Evolutionary conservation across 2,329 filamentous ascomycete genomes (phyloP).

Genomic region (Fusarium hainanense): DNA sequence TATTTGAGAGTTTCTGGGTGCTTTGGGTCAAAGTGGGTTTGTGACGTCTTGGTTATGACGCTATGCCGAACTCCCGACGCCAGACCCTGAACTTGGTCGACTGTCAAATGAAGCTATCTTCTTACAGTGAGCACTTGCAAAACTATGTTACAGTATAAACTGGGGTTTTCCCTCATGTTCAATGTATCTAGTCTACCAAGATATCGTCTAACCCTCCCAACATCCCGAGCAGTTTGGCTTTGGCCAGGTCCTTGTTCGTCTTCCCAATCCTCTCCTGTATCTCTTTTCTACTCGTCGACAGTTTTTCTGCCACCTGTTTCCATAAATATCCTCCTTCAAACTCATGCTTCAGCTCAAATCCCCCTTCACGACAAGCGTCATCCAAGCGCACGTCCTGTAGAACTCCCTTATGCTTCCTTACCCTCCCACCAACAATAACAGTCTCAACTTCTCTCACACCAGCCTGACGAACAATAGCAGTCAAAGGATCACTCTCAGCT

Average conservation of each 20-base stretch:
- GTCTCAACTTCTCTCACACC: conserved; percentile 4
- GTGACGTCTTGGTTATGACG: conserved; percentile 17
- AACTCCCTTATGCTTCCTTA: background rate
- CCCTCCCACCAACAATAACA: background rate
- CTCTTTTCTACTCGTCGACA: background rate
- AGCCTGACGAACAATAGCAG: conserved; percentile 2
- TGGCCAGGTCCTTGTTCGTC: background rate
- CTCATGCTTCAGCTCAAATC: background rate
- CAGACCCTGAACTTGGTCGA: background rate
- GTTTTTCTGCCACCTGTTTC: background rate
- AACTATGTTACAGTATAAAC: too few species aligned
- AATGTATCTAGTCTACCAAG: background rate
- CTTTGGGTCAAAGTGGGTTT: conserved; percentile 1
- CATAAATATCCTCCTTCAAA: background rate
- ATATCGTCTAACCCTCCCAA: background rate
- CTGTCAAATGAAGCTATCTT: background rate
- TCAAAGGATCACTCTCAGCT: background rate
- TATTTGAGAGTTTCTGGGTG: background rate
- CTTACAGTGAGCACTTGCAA: rapidly evolving
- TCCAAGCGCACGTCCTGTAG: background rate
- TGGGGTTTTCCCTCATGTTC: too few species aligned
- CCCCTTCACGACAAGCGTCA: background rate
- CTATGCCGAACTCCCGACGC: conserved; percentile 1
- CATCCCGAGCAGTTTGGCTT: background rate
- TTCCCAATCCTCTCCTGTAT: background rate